These are phyloP conservation scores for Epichloe amarillans DNA, from an alignment of 2,329 filamentous ascomycete species.

Conservation along the genomic window DNA sequence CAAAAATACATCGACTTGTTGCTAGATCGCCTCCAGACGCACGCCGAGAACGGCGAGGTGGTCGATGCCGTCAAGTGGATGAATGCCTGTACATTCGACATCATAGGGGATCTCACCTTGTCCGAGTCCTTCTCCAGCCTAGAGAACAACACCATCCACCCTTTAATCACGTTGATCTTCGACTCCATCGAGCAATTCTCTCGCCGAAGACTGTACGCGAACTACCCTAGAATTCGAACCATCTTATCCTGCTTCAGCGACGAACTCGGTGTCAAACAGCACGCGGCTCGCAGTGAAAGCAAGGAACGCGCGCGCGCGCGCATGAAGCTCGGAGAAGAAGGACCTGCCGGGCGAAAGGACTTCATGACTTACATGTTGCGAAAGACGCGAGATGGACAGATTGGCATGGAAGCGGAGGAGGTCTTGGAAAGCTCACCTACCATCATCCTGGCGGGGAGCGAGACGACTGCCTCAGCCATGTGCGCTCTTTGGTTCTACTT, in stretches of 20 bases:
- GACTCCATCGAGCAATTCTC: slow-evolving; percentile 3
- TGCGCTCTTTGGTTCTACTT: slow-evolving; percentile 18
- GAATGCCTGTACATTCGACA: slow-evolving; percentile 27
- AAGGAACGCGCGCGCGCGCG: slow-evolving; percentile 12
- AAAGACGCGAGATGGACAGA: slow-evolving; percentile 16
- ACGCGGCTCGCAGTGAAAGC: slow-evolving; percentile 8
- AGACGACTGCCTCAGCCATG: slow-evolving; percentile 21
- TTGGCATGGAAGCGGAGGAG: slow-evolving; percentile 21
- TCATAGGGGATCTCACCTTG: slow-evolving; percentile 28
- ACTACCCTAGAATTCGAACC: slow-evolving; percentile 4
- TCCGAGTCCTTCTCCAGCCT: slow-evolving; percentile 27
- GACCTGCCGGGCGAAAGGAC: slow-evolving; percentile 9
- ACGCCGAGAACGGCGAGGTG: slow-evolving; percentile 2
- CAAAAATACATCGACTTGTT: slow-evolving; percentile 15
- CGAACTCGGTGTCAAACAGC: background rate
- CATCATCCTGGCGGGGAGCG: slow-evolving; percentile 19
- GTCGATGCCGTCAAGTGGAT: slow-evolving; percentile 21
- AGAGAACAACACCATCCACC: slow-evolving; percentile 15
- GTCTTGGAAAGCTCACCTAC: slow-evolving; percentile 14
- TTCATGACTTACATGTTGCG: slow-evolving; percentile 18
- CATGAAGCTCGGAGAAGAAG: slow-evolving; percentile 10
- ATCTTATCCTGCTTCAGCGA: slow-evolving; percentile 1
- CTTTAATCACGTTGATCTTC: slow-evolving; percentile 14
- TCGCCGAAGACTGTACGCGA: slow-evolving; percentile 5
- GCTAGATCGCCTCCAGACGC: slow-evolving; percentile 10